A percentile compares a stretch with the other conserved stretches of the same genome.
Conservation (phyloP, 805 yeast species). For the Sungouiozyma intestinalis region DNA sequence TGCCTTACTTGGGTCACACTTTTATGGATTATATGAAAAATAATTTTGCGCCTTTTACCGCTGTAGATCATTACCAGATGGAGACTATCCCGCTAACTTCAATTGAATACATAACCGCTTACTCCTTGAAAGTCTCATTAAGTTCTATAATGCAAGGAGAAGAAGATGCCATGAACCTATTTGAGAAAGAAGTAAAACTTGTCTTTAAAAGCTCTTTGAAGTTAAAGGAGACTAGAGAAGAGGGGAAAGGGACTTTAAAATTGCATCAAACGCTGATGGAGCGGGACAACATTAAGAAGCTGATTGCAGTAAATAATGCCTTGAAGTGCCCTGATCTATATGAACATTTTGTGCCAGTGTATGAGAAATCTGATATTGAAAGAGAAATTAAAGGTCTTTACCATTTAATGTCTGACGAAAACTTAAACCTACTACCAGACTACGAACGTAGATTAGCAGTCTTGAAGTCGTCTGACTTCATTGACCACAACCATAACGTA, state of each 20-base stretch:
- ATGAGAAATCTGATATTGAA: slow-evolving; percentile 37
- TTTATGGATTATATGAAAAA: slow-evolving; percentile 18
- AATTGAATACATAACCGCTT: slow-evolving; percentile 25
- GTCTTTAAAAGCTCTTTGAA: slow-evolving; percentile 16
- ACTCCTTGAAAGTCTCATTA: slow-evolving; percentile 17
- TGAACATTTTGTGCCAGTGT: slow-evolving; percentile 35
- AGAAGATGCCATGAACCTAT: slow-evolving; percentile 15
- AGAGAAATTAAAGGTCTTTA: slow-evolving; percentile 45
- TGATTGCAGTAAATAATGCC: slow-evolving; percentile 12
- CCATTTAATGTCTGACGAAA: slow-evolving; percentile 69
- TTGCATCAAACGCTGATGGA: slow-evolving; percentile 23
- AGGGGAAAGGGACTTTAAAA: slow-evolving; percentile 22
- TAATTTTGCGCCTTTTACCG: slow-evolving; percentile 24
- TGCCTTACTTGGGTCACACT: slow-evolving; percentile 27
- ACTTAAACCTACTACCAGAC: slow-evolving; percentile 82
- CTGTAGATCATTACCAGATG: slow-evolving; percentile 20
- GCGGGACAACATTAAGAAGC: slow-evolving; percentile 19
- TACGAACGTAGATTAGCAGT: slow-evolving; percentile 83
- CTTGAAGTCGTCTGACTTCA: slow-evolving; percentile 64
- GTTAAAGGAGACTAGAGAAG: slow-evolving; percentile 19
- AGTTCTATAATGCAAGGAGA: slow-evolving; percentile 22
- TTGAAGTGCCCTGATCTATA: slow-evolving; percentile 36
- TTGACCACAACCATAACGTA: slow-evolving; percentile 63
- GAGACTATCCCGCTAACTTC: slow-evolving; percentile 20
- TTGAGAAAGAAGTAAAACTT: slow-evolving; percentile 15